Conservation (phyloP, 2,329 filamentous ascomycete genomes). For the Colletotrichum destructivum region DNA sequence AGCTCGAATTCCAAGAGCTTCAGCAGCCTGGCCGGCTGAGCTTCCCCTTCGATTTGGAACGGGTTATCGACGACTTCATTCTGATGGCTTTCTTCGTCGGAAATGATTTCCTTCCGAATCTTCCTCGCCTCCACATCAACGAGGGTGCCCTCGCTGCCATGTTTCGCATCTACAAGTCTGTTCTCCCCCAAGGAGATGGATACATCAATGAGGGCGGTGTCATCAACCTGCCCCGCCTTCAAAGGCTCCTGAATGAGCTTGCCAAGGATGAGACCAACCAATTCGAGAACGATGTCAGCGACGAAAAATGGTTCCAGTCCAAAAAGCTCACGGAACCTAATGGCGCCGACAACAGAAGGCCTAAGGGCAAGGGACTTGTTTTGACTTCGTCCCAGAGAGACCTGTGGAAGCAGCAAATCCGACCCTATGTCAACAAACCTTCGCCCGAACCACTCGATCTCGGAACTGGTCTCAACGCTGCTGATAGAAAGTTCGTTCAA, state of each 20-base stretch:
- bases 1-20: constrained; percentile 96
- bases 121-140: constrained; percentile 97
- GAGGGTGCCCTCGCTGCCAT: constrained; percentile 96
- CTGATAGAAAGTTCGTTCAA: constrained; percentile 93
- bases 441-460: constrained; percentile 79
- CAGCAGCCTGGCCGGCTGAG: constrained; percentile 79
- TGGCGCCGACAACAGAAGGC: constrained; percentile 67
- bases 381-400: constrained; percentile 86
- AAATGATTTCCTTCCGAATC: constrained; percentile 98
- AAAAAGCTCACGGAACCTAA: constrained; percentile 82
- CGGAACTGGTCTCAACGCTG: constrained; percentile 79
- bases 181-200: constrained; percentile 88
- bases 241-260: constrained; percentile 84
- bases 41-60: constrained; percentile 93
- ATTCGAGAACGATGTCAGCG: constrained; percentile 90
- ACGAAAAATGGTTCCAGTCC: constrained; percentile 92
- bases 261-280: constrained; percentile 92
- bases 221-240: constrained; percentile 88
- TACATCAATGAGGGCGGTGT: constrained; percentile 97
- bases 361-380: constrained; percentile 73
- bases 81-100: constrained; percentile 99
- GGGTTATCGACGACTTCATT: constrained; percentile 98
- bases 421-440: constrained; percentile 84
- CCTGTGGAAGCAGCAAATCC: constrained; percentile 84
- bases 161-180: constrained; percentile 96